Evolutionary conservation across 2,329 filamentous ascomycete genomes (phyloP).

Genomic region (Knufia petricola): DNA sequence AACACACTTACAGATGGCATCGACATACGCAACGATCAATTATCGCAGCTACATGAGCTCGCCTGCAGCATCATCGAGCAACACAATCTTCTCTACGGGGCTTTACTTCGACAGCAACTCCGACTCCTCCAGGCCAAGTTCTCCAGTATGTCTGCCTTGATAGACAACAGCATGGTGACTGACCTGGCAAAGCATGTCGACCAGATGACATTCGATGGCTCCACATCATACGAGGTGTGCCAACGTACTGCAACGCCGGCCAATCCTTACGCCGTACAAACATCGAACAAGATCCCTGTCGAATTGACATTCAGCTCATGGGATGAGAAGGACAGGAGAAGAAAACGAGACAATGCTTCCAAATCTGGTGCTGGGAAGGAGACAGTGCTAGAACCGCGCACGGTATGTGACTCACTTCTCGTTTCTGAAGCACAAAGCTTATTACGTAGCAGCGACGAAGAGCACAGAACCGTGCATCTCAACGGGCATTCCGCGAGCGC

Average conservation of each 20-base stretch:
- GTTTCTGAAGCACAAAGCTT: conserved; percentile 8
- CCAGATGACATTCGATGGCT: conserved; percentile 17
- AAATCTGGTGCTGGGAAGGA: conserved; percentile 21
- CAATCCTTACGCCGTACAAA: conserved; percentile 14
- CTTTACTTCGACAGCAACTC: conserved; percentile 22
- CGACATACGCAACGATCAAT: conserved; percentile 15
- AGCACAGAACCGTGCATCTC: conserved; percentile 86
- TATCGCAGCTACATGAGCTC: conserved; percentile 20
- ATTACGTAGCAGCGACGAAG: conserved; percentile 64
- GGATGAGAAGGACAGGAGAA: conserved; percentile 21
- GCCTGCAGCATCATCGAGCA: conserved; percentile 19
- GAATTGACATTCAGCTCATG: conserved; percentile 23
- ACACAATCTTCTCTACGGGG: conserved; percentile 19
- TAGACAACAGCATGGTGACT: background rate
- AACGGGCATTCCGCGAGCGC: conserved; percentile 84
- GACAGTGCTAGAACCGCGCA: conserved; percentile 25
- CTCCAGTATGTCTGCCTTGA: conserved; percentile 19
- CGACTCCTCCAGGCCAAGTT: conserved; percentile 22
- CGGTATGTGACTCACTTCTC: conserved; percentile 18
- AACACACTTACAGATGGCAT: conserved; percentile 11
- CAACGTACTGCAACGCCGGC: conserved; percentile 17
- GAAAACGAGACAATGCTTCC: conserved; percentile 16
- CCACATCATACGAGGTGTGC: conserved; percentile 21
- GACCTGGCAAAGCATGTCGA: conserved; percentile 17
- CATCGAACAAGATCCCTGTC: conserved; percentile 20